phyloP scores from a whole-genome alignment of 2,329 filamentous ascomycete species.

The Dryadomyces quercus-mongolicae region DNA sequence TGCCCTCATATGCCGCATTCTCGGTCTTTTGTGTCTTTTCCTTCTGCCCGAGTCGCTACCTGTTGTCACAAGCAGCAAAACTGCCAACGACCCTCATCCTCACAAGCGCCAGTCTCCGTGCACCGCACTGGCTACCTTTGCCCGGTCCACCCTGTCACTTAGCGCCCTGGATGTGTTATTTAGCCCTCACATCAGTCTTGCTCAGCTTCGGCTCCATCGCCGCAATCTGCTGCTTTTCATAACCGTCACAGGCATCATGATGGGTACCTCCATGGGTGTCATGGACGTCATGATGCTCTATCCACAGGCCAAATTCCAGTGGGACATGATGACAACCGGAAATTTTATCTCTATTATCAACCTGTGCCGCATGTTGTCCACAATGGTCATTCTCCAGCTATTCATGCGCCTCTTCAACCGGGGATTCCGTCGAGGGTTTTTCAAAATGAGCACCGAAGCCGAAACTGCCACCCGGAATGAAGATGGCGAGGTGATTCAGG shows the following conservation, averaged over 20 bases:
- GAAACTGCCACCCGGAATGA: too few relatives aligned
- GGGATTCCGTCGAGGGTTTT: background rate
- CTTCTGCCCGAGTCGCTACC: background rate
- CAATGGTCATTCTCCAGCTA: background rate
- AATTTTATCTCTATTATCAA: slow-evolving; percentile 1
- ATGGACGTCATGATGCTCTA: slow-evolving; percentile 5
- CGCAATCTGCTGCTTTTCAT: background rate
- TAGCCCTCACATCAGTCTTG: background rate
- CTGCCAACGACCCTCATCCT: background rate
- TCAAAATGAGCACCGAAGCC: too few relatives aligned
- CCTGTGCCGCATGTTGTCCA: background rate
- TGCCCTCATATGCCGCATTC: background rate
- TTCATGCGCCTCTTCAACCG: background rate
- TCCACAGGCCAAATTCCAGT: slow-evolving; percentile 1
- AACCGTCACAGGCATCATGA: background rate
- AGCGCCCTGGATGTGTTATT: background rate
- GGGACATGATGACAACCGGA: background rate
- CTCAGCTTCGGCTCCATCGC: background rate
- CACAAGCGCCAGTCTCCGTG: background rate
- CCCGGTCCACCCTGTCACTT: background rate
- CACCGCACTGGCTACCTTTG: background rate
- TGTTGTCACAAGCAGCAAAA: too few relatives aligned
- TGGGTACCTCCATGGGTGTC: background rate
- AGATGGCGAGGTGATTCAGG: background rate
- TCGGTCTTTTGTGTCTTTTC: background rate